phyloP scores from a whole-genome alignment of 805 yeast genomes.

The Sungouiella thailandica region DNA sequence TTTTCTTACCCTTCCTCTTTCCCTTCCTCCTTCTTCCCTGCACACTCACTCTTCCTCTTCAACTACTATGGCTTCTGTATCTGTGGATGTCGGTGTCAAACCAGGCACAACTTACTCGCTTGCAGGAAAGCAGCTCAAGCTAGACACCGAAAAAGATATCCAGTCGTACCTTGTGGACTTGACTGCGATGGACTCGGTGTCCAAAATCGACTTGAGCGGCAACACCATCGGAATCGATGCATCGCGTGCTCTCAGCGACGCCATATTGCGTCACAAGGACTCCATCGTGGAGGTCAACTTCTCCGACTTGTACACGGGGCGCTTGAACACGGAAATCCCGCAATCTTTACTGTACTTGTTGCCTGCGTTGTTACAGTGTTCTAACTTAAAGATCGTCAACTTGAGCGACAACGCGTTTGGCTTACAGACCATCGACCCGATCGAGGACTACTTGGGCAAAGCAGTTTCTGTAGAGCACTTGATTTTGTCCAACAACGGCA shows the following conservation, averaged over 20 bases:
- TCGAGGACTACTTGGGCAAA: constrained; percentile 70
- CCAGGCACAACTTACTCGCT: constrained; percentile 51
- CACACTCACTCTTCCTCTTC: not conserved
- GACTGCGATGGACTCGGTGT: constrained; percentile 27
- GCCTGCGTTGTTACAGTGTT: constrained; percentile 66
- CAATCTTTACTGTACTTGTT: constrained; percentile 67
- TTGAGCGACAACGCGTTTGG: constrained; percentile 97
- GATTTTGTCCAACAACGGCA: constrained; percentile 89
- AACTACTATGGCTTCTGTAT: constrained; percentile 18
- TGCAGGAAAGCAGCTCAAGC: constrained; percentile 70
- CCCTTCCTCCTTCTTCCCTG: too few relatives aligned
- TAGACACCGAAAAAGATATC: constrained; percentile 69
- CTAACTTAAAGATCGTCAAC: constrained; percentile 67
- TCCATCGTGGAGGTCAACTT: constrained; percentile 68
- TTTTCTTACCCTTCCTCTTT: too few relatives aligned
- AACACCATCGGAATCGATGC: constrained; percentile 94
- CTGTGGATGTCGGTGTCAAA: constrained; percentile 33
- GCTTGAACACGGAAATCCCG: constrained; percentile 93
- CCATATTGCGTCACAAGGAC: constrained; percentile 39
- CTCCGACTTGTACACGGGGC: constrained; percentile 91
- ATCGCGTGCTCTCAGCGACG: constrained; percentile 62
- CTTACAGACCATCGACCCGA: constrained; percentile 85
- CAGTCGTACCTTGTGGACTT: constrained; percentile 64
- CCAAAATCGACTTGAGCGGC: constrained; percentile 78
- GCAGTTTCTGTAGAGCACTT: constrained; percentile 81